A percentile compares a stretch with the other conserved stretches of the same genome.
phyloP scores from a whole-genome alignment of 2,329 filamentous ascomycete species.

The Monosporascus sp. region DNA sequence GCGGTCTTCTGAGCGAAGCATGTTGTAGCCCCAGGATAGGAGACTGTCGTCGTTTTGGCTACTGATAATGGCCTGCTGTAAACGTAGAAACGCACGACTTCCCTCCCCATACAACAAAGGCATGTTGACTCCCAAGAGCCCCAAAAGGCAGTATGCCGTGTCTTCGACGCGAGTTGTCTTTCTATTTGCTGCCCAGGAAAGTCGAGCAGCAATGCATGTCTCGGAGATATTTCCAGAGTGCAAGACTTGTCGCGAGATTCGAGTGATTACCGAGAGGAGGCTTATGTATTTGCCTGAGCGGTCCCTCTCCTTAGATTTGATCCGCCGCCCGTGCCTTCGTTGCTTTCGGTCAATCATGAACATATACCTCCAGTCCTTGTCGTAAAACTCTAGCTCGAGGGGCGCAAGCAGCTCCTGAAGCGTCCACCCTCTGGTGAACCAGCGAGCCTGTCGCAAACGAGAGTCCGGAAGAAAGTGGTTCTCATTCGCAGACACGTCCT shows the following conservation, averaged over 20 bases:
- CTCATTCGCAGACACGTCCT: not conserved
- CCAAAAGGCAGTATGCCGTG: not conserved
- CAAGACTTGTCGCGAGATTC: not conserved
- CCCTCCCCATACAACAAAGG: not conserved
- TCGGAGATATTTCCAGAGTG: not conserved
- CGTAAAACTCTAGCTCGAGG: not conserved
- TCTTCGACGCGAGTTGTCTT: not conserved
- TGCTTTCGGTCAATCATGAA: not conserved
- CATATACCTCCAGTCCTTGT: not conserved
- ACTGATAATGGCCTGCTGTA: not conserved
- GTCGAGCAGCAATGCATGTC: not conserved
- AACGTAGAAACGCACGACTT: not conserved
- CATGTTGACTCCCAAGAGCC: not conserved
- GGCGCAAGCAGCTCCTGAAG: not conserved
- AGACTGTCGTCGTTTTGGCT: not conserved
- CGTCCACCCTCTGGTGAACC: not conserved
- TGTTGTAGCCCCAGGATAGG: not conserved
- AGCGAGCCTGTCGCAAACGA: not conserved
- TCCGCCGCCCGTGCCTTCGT: not conserved
- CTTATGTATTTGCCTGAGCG: not conserved
- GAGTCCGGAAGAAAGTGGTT: not conserved
- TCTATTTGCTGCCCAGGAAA: not conserved
- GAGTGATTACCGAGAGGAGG: not conserved
- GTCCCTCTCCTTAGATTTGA: not conserved
- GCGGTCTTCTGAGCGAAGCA: not conserved